Percentiles rank a stretch among this genome's conserved stretches.
Evolutionary conservation across 306 rosid genomes (phyloP).

Genomic region (Lathyrus aphaca): DNA sequence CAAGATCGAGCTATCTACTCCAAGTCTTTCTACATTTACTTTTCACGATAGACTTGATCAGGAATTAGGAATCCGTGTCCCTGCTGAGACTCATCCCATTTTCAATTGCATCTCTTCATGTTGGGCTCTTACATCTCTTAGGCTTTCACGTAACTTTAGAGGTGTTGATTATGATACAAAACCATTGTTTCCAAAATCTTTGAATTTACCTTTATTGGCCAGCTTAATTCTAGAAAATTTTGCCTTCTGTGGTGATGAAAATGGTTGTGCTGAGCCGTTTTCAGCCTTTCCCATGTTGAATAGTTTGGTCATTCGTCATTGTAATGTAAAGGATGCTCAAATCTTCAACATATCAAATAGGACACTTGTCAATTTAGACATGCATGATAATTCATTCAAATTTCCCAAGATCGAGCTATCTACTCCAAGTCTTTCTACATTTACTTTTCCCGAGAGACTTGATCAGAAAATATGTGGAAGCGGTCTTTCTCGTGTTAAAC

Average conservation of each 20-base stretch:
- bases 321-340: not conserved
- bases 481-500: conserved; percentile 23
- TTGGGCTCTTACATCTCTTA: conserved; percentile 16
- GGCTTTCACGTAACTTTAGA: not conserved
- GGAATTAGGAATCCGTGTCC: not conserved
- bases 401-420: conserved; percentile 11
- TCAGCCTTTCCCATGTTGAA: not conserved
- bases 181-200: not conserved
- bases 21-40: too few relatives aligned
- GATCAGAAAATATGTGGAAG: not conserved
- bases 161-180: too few relatives aligned
- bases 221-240: conserved; percentile 13
- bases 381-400: too few relatives aligned
- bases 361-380: not conserved
- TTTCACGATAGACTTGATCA: too few relatives aligned
- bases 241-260: conserved; percentile 2
- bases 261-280: not conserved
- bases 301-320: not conserved
- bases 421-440: not conserved
- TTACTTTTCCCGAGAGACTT: not conserved
- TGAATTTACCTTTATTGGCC: conserved; percentile 6
- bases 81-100: not conserved
- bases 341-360: not conserved
- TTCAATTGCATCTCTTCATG: not conserved
- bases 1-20: too few relatives aligned